Conservation (phyloP, 495 filamentous ascomycete genomes). For the Aspergillus sclerotiicarbonarius region DNA sequence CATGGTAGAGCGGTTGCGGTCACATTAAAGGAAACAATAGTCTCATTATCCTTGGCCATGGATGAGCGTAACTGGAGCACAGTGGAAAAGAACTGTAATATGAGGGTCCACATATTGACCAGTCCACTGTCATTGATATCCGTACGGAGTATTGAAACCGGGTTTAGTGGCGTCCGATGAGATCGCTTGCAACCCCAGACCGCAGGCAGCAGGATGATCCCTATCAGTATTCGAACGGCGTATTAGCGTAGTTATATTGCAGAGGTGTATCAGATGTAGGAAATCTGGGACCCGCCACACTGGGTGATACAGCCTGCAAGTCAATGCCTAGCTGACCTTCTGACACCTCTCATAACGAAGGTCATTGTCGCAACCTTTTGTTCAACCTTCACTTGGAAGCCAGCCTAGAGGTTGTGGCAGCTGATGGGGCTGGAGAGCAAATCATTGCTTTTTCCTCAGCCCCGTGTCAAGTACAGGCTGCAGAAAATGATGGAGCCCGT, state of each 20-base stretch:
- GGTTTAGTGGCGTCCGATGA: not conserved
- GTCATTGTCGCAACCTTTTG: not conserved
- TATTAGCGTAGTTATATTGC: not conserved
- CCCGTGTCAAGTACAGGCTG: not conserved
- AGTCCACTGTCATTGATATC: not conserved
- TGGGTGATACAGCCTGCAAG: not conserved
- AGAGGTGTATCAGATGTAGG: not conserved
- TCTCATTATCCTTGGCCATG: not conserved
- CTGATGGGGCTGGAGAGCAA: not conserved
- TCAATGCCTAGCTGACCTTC: not conserved
- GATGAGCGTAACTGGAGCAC: not conserved
- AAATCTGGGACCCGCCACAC: not conserved
- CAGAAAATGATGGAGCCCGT: not conserved
- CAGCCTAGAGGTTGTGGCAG: not conserved
- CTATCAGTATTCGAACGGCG: not conserved
- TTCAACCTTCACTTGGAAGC: not conserved
- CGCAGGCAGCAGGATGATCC: not conserved
- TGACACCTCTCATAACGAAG: not conserved
- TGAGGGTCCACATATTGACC: not conserved
- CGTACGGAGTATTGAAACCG: not conserved
- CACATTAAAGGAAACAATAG: conserved; percentile 1
- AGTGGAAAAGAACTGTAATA: not conserved
- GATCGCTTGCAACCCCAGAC: not conserved
- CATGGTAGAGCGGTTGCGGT: conserved; percentile 12
- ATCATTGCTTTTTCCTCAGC: conserved; percentile 4